Evolutionary conservation across 2,329 filamentous ascomycete genomes (phyloP).

Genomic region (Penicillium crustosum): DNA sequence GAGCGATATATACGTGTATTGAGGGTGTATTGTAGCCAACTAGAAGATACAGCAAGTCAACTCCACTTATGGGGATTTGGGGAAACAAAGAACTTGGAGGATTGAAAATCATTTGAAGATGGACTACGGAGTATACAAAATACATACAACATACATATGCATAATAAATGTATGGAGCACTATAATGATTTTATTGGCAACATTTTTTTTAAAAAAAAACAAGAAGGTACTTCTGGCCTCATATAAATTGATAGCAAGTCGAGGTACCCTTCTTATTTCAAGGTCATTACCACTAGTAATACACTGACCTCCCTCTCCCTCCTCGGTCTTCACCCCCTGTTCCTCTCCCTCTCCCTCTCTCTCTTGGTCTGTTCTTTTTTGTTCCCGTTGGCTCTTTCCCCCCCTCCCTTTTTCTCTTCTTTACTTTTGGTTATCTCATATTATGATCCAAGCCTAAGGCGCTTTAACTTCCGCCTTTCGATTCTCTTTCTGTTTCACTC

Average conservation of each 20-base stretch:
- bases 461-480: slow-evolving; percentile 16
- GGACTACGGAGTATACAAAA: background rate
- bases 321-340: slow-evolving; percentile 12
- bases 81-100: background rate
- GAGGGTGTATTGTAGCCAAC: background rate
- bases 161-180: background rate
- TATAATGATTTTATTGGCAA: background rate
- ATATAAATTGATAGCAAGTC: background rate
- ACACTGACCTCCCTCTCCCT: slow-evolving; percentile 6
- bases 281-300: slow-evolving; percentile 17
- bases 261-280: slow-evolving; percentile 1
- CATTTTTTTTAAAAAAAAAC: background rate
- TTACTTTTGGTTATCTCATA: slow-evolving; percentile 7
- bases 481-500: slow-evolving; percentile 19
- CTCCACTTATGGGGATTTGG: slow-evolving; percentile 1
- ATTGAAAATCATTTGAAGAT: background rate
- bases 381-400: slow-evolving; percentile 5
- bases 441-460: slow-evolving; percentile 29
- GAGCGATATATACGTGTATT: slow-evolving; percentile 1
- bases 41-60: background rate
- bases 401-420: slow-evolving; percentile 10
- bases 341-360: background rate
- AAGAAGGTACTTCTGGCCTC: background rate
- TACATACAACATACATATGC: too few relatives aligned
- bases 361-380: slow-evolving; percentile 7